Evolutionary conservation across 768 basidiomycete genomes (phyloP).

Genomic region (Lactifluus echinatus): DNA sequence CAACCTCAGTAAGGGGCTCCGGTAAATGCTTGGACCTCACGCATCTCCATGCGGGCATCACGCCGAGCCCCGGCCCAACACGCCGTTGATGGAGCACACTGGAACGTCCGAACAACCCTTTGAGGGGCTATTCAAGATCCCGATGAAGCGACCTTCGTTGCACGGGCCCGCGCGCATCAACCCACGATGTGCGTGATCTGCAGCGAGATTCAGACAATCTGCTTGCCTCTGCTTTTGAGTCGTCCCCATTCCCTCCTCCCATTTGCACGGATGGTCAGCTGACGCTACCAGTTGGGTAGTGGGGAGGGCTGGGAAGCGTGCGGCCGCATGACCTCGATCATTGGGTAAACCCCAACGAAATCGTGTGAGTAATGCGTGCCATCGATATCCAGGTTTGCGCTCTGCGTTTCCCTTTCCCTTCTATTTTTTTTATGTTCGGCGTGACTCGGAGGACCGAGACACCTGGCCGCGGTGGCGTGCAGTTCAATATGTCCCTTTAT

Average conservation of each 20-base stretch:
- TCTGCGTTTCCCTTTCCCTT: too few species aligned
- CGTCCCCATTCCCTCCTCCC: too few species aligned
- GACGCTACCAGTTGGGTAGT: too few species aligned
- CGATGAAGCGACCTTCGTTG: neutral
- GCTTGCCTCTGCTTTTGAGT: neutral
- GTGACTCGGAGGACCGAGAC: too few species aligned
- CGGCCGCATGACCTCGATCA: neutral
- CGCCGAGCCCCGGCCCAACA: neutral
- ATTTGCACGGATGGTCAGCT: neutral
- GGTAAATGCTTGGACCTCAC: neutral
- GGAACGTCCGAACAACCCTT: too few species aligned
- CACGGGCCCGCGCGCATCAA: neutral
- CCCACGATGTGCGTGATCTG: neutral
- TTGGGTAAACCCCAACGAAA: neutral
- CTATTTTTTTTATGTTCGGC: too few species aligned
- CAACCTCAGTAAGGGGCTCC: neutral
- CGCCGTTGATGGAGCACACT: neutral
- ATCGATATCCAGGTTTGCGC: too few species aligned
- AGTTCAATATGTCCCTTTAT: too few species aligned
- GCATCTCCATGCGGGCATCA: neutral
- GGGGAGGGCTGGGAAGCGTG: neutral
- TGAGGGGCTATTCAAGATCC: neutral
- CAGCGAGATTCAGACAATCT: neutral
- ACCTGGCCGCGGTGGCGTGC: too few species aligned
- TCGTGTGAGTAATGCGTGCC: too few species aligned